These are phyloP conservation scores for Blastocystis sp. DNA, from an alignment of 352 stramenopile genomes.

Conservation along the genomic window DNA sequence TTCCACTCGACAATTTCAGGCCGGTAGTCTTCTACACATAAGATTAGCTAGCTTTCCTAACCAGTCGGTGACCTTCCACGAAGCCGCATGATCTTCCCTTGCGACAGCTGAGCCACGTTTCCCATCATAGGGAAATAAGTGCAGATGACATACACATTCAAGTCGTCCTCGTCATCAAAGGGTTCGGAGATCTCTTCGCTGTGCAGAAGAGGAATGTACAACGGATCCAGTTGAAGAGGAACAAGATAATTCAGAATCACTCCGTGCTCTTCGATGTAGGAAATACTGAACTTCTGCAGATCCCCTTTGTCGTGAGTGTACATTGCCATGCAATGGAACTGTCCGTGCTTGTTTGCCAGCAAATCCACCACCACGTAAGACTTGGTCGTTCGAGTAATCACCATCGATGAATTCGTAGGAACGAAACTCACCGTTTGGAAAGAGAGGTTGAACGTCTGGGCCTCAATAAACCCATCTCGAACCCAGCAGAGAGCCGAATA, in stretches of 20 bases:
- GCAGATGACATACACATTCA: conserved; percentile 8
- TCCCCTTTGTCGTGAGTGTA: background rate
- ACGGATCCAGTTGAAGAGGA: background rate
- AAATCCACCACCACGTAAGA: background rate
- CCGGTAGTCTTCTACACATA: background rate
- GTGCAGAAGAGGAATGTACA: background rate
- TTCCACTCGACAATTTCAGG: background rate
- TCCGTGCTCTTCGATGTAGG: background rate
- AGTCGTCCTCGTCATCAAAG: background rate
- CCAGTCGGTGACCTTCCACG: background rate
- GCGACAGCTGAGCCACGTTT: background rate
- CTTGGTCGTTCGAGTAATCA: background rate
- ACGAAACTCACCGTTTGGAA: background rate
- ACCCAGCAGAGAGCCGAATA: conserved; percentile 12
- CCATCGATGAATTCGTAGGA: background rate
- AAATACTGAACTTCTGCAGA: background rate
- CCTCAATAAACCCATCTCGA: conserved; percentile 5
- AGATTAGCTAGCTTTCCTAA: background rate
- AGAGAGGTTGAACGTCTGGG: background rate
- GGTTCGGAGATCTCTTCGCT: background rate
- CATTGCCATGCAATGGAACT: conserved; percentile 1
- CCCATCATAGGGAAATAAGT: background rate
- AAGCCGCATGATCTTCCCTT: background rate
- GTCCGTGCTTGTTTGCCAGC: background rate
- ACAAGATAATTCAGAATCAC: background rate